A percentile compares a stretch with the other conserved stretches of the same genome.
These are phyloP conservation scores for Rhizophora mangle DNA, from an alignment of 345 rosid genomes.

Conservation along the genomic window DNA sequence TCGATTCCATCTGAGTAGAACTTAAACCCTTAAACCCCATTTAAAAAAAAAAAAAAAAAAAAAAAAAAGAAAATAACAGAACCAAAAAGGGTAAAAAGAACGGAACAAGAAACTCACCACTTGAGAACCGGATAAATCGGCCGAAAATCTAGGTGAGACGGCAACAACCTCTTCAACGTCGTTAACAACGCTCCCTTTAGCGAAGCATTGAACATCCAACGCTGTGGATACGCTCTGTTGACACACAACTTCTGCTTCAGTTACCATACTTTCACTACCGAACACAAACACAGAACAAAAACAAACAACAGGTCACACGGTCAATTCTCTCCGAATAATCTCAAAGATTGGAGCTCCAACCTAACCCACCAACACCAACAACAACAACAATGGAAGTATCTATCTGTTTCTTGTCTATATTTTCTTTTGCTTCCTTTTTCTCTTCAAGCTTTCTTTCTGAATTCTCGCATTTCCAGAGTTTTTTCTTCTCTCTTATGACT, in stretches of 20 bases:
- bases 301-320: background rate
- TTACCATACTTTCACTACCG: constrained; percentile 45
- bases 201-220: constrained; percentile 44
- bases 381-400: background rate
- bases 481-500: background rate
- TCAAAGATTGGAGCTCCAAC: background rate
- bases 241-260: constrained; percentile 57
- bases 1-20: background rate
- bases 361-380: background rate
- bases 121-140: constrained; percentile 36
- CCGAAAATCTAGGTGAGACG: constrained; percentile 41
- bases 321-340: background rate
- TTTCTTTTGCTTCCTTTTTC: background rate
- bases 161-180: constrained; percentile 32
- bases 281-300: constrained; percentile 3
- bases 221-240: constrained; percentile 53
- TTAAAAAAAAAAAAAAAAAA: background rate
- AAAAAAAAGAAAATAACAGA: background rate
- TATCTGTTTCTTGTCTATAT: background rate
- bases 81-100: background rate
- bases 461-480: constrained; percentile 9
- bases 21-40: background rate
- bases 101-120: constrained; percentile 34
- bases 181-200: constrained; percentile 24
- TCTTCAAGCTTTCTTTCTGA: background rate